Conservation (phyloP, 1,139 yeast species). For the Kodamaea alishanica region DNA sequence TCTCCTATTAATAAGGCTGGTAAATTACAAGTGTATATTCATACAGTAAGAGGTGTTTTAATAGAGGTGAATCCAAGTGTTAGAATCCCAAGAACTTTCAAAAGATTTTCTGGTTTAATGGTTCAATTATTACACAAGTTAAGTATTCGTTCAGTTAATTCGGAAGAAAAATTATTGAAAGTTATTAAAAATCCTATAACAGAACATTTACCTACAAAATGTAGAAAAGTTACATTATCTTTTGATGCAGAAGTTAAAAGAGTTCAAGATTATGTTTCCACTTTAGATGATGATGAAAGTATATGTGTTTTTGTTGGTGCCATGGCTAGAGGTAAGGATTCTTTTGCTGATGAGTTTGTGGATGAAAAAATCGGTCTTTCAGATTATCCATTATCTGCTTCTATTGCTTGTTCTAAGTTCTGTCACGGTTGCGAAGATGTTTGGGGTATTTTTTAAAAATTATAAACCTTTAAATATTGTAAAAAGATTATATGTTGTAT, state of each 20-base stretch:
- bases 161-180: slow-evolving; percentile 87
- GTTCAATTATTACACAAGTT: slow-evolving; percentile 90
- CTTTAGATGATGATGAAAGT: slow-evolving; percentile 83
- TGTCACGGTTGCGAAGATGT: slow-evolving; percentile 99
- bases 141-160: slow-evolving; percentile 88
- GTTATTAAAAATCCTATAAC: slow-evolving; percentile 96
- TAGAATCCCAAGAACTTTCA: slow-evolving; percentile 96
- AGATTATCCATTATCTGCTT: slow-evolving; percentile 92
- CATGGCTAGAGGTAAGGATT: slow-evolving; percentile 98
- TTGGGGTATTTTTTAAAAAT: slow-evolving; percentile 63
- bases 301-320: slow-evolving; percentile 98
- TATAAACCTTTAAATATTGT: neutral
- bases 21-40: slow-evolving; percentile 90
- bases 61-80: slow-evolving; percentile 95
- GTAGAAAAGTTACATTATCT: slow-evolving; percentile 90
- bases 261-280: slow-evolving; percentile 83
- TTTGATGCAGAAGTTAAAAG: slow-evolving; percentile 86
- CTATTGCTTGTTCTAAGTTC: slow-evolving; percentile 96
- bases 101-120: slow-evolving; percentile 96
- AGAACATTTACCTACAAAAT: slow-evolving; percentile 93
- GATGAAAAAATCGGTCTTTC: slow-evolving; percentile 96
- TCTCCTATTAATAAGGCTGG: slow-evolving; percentile 98
- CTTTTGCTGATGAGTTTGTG: slow-evolving; percentile 92
- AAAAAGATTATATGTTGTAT: neutral
- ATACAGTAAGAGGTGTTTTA: slow-evolving; percentile 90